Percentiles rank a stretch among this genome's conserved stretches.
phyloP scores from a whole-genome alignment of 2,329 filamentous ascomycete genomes.

The Conoideocrella luteorostrata region DNA sequence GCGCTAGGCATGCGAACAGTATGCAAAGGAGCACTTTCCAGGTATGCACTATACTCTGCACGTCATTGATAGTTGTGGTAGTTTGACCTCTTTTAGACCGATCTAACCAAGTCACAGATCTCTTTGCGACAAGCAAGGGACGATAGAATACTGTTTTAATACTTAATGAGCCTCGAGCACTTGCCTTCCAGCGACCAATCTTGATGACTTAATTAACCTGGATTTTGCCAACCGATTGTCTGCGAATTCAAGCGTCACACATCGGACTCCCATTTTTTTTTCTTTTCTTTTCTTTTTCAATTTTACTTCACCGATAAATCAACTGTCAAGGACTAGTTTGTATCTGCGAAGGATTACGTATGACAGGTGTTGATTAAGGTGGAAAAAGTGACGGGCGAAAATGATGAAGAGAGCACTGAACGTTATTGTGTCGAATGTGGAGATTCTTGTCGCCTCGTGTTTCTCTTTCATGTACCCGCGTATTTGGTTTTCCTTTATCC shows the following conservation, averaged over 20 bases:
- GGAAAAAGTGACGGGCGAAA: background rate
- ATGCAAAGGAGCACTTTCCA: constrained; percentile 90
- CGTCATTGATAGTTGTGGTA: constrained; percentile 3
- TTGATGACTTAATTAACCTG: background rate
- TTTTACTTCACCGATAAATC: background rate
- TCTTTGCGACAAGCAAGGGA: constrained; percentile 31
- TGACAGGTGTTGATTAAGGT: background rate
- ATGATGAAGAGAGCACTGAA: background rate
- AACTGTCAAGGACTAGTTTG: background rate
- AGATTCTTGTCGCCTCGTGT: background rate
- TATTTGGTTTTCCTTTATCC: background rate
- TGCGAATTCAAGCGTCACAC: background rate
- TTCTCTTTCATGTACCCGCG: constrained; percentile 1
- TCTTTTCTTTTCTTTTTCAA: too few relatives aligned
- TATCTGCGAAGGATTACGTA: background rate
- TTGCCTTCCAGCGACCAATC: background rate
- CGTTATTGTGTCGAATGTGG: too few relatives aligned
- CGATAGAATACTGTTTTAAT: constrained; percentile 24
- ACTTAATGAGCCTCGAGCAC: background rate
- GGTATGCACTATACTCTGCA: constrained; percentile 27
- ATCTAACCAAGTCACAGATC: constrained; percentile 29
- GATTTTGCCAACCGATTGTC: background rate
- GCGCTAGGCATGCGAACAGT: constrained; percentile 58
- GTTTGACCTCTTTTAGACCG: constrained; percentile 12
- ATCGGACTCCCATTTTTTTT: too few relatives aligned